Conservation (phyloP, 805 yeast species). For the Blastobotrys americana region DNA sequence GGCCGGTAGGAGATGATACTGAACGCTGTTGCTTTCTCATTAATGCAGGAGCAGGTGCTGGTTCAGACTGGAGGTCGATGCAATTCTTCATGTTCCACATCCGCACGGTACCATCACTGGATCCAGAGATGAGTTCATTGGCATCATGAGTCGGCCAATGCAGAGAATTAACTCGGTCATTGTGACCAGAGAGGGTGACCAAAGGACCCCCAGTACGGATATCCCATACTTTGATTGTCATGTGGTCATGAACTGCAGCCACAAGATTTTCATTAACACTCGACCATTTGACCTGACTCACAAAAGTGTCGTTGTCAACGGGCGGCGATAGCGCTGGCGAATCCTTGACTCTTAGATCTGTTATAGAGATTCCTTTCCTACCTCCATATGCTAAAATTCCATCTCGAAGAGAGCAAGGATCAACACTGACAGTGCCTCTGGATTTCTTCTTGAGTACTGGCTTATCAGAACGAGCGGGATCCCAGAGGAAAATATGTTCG, state of each 20-base stretch:
- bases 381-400: constrained; percentile 55
- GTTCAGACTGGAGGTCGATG: constrained; percentile 8
- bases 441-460: constrained; percentile 52
- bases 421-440: constrained; percentile 45
- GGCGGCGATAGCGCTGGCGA: constrained; percentile 42
- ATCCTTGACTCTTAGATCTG: constrained; percentile 55
- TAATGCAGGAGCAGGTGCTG: neutral
- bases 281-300: constrained; percentile 56
- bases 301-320: constrained; percentile 26
- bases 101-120: constrained; percentile 58
- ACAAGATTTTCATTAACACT: constrained; percentile 50
- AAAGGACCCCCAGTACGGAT: constrained; percentile 51
- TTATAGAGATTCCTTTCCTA: constrained; percentile 62
- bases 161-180: constrained; percentile 46
- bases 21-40: neutral
- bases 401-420: constrained; percentile 40
- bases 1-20: neutral
- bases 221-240: constrained; percentile 65
- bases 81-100: constrained; percentile 50
- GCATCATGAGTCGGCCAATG: constrained; percentile 47
- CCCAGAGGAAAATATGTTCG: constrained; percentile 73
- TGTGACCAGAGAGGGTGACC: constrained; percentile 49
- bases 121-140: constrained; percentile 45
- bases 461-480: constrained; percentile 47
- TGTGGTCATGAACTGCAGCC: constrained; percentile 57